Evolutionary conservation across 495 filamentous ascomycete genomes (phyloP), one percentile per base, ranked within the genome.

Genomic region (Talaromyces ruber): DNA sequence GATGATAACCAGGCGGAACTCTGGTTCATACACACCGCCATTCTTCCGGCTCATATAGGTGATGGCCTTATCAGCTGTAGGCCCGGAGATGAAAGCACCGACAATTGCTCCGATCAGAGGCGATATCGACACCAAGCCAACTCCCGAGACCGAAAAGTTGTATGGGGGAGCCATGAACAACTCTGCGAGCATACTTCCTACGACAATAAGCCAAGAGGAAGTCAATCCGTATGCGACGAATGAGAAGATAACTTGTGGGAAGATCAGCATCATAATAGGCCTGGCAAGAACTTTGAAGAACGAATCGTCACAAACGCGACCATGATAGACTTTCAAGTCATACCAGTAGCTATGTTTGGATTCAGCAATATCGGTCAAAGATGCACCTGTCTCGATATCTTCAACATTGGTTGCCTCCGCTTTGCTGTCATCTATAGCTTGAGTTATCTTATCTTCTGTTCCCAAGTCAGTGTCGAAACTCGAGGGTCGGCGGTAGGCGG

Each of bases 221-320:
- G 79, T 79, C 1, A 77, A 75, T 28, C 82, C 81, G 60, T 80
- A 82, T 4, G 82, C 70, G 14, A 84, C 65, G 63, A 82, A 82
- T 21, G 68, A 81, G 79, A 79, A 84, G 11, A 84, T 63, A 7
- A 84, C 81, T 2, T 73, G 78, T 4, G 82, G 82, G 59, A 82
- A 84, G 64, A 77, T 80, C 64, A 82, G 75, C 59, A 84, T 67
- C 9, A 82, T 70, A 21, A 81, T 64, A 0, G 81, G 81, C 18
- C 81, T 70, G 12, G 76, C 52, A 60, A 83, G 76, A 54, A 83
- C 74, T 34, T 34, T 34, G 30, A 34, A 12, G 6, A 34, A 34
- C 30, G 30, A 34, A 34, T 34, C 30, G 30, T 34, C 30, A 12
- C 30, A 34, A 34, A 34, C 30, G 30, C 30, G 30, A 34, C 30